These are phyloP conservation scores for Gnomoniopsis smithogilvyi DNA, from an alignment of 2,329 filamentous ascomycete species.

Conservation along the genomic window DNA sequence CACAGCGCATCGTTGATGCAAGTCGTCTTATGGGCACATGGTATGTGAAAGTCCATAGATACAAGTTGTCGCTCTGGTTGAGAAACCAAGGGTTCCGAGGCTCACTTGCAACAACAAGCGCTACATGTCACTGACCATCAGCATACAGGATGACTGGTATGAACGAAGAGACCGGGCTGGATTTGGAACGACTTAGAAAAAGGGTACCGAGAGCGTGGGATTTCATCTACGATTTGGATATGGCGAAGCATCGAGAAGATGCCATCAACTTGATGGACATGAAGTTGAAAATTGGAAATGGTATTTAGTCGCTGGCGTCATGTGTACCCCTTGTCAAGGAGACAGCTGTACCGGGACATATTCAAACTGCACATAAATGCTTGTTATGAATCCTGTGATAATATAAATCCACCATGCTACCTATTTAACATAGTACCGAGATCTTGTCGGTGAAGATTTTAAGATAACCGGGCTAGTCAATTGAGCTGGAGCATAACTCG, in stretches of 20 bases:
- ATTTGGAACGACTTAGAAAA: neutral
- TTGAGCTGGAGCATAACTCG: too few species aligned
- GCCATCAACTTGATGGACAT: neutral
- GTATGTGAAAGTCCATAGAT: neutral
- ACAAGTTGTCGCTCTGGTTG: neutral
- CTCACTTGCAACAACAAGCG: neutral
- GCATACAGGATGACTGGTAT: neutral
- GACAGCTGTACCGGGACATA: too few species aligned
- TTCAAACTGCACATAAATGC: too few species aligned
- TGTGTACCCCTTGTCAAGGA: too few species aligned
- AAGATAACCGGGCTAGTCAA: too few species aligned
- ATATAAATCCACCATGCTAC: too few species aligned
- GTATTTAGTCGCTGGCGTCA: too few species aligned
- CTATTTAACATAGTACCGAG: too few species aligned
- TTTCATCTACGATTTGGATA: neutral
- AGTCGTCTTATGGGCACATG: neutral
- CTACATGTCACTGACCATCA: neutral
- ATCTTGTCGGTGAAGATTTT: too few species aligned
- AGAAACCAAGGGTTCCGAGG: neutral
- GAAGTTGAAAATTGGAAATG: too few species aligned
- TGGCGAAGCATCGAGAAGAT: neutral
- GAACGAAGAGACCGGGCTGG: neutral
- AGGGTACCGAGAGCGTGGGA: neutral
- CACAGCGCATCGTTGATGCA: neutral
- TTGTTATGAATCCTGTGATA: too few species aligned